Percentiles rank a stretch among this genome's conserved stretches.
Evolutionary conservation across 2,329 filamentous ascomycete species (phyloP).

Genomic region (Aaosphaeria pasadenensis): DNA sequence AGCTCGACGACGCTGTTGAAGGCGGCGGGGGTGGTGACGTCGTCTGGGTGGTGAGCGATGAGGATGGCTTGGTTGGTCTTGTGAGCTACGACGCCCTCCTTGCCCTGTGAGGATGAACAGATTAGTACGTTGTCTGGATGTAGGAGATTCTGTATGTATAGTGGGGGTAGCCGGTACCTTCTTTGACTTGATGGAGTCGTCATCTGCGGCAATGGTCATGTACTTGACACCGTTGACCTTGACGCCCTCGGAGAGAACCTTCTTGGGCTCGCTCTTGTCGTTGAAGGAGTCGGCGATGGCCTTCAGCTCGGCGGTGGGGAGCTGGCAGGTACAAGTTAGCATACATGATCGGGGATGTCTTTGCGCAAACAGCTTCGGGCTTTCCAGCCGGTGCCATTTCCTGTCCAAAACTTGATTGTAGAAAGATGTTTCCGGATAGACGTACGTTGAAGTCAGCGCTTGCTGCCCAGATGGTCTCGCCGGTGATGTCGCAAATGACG

Average conservation of each 20-base stretch:
- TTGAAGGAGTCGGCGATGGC: slow-evolving; percentile 51
- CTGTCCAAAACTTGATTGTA: not conserved
- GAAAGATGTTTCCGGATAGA: slow-evolving; percentile 7
- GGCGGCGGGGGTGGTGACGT: slow-evolving; percentile 69
- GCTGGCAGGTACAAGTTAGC: slow-evolving; percentile 27
- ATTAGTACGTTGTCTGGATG: not conserved
- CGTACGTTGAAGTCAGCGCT: slow-evolving; percentile 81
- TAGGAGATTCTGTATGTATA: not conserved
- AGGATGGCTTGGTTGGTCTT: slow-evolving; percentile 90
- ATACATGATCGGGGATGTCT: no score
- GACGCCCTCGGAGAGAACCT: slow-evolving; percentile 70
- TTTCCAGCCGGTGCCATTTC: not conserved
- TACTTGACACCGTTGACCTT: slow-evolving; percentile 75
- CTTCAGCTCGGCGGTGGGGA: slow-evolving; percentile 54
- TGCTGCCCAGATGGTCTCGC: slow-evolving; percentile 68
- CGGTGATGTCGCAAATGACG: slow-evolving; percentile 48
- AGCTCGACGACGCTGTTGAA: slow-evolving; percentile 77
- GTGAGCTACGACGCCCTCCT: slow-evolving; percentile 74
- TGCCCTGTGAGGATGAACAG: slow-evolving; percentile 54
- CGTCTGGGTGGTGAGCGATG: slow-evolving; percentile 80
- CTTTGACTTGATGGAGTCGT: slow-evolving; percentile 79
- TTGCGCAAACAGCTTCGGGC: not conserved
- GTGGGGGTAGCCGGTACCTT: slow-evolving; percentile 55
- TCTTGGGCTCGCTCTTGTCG: slow-evolving; percentile 59
- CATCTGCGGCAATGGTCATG: slow-evolving; percentile 72